phyloP scores from a whole-genome alignment of 371 early-diverging fungal species.

The Funneliformis caledonium region DNA sequence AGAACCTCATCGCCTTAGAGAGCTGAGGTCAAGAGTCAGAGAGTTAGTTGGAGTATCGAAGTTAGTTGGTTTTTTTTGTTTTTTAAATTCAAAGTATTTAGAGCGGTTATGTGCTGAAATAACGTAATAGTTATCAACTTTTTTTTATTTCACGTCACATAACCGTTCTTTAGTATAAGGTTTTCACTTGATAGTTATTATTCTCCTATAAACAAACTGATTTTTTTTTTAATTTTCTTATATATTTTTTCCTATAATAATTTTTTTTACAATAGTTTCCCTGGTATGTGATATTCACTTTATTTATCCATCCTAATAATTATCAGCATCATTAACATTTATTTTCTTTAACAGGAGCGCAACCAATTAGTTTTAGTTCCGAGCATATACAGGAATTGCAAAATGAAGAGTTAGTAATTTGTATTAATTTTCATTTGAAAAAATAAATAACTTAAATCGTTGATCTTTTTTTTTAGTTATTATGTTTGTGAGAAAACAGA shows the following conservation, averaged over 20 bases:
- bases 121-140: no score
- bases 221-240: background rate
- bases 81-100: no score
- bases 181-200: background rate
- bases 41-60: background rate
- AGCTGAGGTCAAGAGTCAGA: background rate
- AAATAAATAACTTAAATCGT: background rate
- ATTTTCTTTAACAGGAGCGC: slow-evolving; percentile 80
- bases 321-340: background rate
- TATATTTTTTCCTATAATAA: no score
- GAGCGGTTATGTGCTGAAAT: no score
- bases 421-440: background rate
- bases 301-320: background rate
- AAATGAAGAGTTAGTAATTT: slow-evolving; percentile 66
- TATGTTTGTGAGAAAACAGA: slow-evolving; percentile 98
- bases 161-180: background rate
- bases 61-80: background rate
- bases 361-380: slow-evolving; percentile 90
- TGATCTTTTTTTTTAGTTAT: slow-evolving; percentile 60
- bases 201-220: no score
- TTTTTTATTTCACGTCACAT: background rate
- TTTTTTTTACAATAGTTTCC: background rate
- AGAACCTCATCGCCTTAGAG: background rate
- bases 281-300: background rate
- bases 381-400: slow-evolving; percentile 73